phyloP scores from a whole-genome alignment of 1,284 basidiomycete genomes.

The Fistulinella cinereoalba region DNA sequence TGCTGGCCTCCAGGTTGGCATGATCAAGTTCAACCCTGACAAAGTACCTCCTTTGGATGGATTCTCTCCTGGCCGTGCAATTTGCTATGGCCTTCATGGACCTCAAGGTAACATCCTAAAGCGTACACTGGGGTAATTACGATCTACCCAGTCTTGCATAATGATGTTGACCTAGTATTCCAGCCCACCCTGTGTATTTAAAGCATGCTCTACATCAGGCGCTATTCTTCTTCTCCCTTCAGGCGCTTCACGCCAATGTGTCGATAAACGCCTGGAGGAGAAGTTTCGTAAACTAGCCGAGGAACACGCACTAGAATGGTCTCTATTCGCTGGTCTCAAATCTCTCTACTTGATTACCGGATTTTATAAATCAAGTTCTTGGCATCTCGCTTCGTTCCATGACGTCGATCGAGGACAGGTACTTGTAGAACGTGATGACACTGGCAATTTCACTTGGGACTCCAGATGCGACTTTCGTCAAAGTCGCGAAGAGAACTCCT shows the following conservation, averaged over 20 bases:
- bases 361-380: conserved; percentile 1
- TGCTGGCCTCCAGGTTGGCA: background rate
- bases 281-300: background rate
- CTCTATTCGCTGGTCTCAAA: background rate
- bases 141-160: background rate
- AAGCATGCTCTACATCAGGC: background rate
- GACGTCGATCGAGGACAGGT: background rate
- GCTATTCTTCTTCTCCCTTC: conserved; percentile 6
- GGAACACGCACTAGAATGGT: conserved; percentile 1
- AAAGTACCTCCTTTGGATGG: background rate
- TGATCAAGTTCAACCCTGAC: background rate
- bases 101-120: background rate
- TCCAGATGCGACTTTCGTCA: background rate
- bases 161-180: background rate
- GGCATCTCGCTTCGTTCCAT: conserved; percentile 7
- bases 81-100: background rate
- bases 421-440: background rate
- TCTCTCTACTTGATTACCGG: conserved; percentile 9
- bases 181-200: background rate
- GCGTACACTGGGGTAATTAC: background rate
- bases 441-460: background rate
- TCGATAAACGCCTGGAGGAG: background rate
- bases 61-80: background rate
- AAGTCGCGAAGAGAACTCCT: background rate
- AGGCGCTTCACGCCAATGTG: background rate